Base-by-base conservation (phyloP, 306 rosid species). In the Potentilla sterilis region DNA sequence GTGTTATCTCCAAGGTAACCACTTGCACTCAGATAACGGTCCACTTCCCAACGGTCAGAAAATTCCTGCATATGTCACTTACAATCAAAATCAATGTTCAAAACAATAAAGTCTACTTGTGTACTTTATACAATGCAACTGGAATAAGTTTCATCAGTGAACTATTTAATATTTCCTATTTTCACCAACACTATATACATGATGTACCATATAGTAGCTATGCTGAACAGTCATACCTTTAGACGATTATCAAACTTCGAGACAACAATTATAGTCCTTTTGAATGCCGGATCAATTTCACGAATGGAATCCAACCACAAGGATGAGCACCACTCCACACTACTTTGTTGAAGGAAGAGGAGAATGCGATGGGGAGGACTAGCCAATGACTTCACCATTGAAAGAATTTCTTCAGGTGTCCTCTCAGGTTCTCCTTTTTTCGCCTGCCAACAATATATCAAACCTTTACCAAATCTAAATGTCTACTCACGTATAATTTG, bases 241-340 rank as follows among this genome's bases (percentile, higher is more conserved):
- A 92, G 92, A 63, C 98, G 97, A 80, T 95, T 95, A 81, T 95
- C 98, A 80, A 95, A 95, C 81, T 95, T 95, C n/a, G 97, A 95
- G 72, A 95, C 97, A 32, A 92, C 97, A 55, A 95, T 86, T 24
- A 95, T 81, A 21, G 93, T 87, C 74, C 97, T 85, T 75, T 91
- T 88, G 76, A 88, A 90, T 0, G 96, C 75, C 13, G 98, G 92
- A 79, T 95, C 98, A 67, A 95, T 95, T 79, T 90, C 98, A 11
- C 97, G 95, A 78, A 95, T 83, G 2, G 95, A 42, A 67, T 95
- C 98, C 87, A 95, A 80, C 98, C 97, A 95, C 82, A 95, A 77
- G 0, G 98, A 95, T 2, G 98, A 95, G 85, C 98, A 95, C 96
- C 98, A 95, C 84, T 95, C 98, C 2, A 95, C 98, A 47, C 98